Percentiles rank a stretch among this genome's conserved stretches.
phyloP scores from a whole-genome alignment of 768 basidiomycete species.

The Pleurotus cornucopiae region DNA sequence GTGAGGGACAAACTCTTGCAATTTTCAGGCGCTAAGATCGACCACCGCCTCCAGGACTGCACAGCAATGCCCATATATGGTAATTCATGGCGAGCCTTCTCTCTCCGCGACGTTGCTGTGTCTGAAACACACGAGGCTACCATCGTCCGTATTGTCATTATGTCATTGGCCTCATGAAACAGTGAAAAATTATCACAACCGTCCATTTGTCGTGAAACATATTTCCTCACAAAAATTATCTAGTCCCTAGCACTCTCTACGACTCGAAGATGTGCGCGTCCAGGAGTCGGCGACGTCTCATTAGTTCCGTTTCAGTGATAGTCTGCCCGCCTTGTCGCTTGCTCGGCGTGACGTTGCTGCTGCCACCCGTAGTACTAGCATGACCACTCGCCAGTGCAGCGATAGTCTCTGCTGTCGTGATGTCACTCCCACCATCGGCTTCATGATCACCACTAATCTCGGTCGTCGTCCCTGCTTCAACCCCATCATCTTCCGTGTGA shows the following conservation, averaged over 20 bases:
- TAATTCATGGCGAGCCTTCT: background rate
- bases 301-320: constrained; percentile 74
- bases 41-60: background rate
- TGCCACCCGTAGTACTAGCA: background rate
- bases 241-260: constrained; percentile 5
- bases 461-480: background rate
- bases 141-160: constrained; percentile 1
- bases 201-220: background rate
- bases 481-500: constrained; percentile 17
- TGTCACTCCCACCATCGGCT: constrained; percentile 11
- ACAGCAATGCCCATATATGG: constrained; percentile 2
- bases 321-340: constrained; percentile 54
- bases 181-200: constrained; percentile 2
- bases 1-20: background rate
- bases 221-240: constrained; percentile 12
- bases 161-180: constrained; percentile 1
- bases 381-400: background rate
- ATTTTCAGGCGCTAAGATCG: background rate
- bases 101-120: constrained; percentile 5
- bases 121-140: constrained; percentile 7
- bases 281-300: constrained; percentile 73
- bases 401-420: constrained; percentile 9
- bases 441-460: background rate
- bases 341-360: constrained; percentile 18
- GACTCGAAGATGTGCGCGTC: constrained; percentile 65